Evolutionary conservation across 257 asterid genomes (phyloP).

Genomic region (Solanum etuberosum): DNA sequence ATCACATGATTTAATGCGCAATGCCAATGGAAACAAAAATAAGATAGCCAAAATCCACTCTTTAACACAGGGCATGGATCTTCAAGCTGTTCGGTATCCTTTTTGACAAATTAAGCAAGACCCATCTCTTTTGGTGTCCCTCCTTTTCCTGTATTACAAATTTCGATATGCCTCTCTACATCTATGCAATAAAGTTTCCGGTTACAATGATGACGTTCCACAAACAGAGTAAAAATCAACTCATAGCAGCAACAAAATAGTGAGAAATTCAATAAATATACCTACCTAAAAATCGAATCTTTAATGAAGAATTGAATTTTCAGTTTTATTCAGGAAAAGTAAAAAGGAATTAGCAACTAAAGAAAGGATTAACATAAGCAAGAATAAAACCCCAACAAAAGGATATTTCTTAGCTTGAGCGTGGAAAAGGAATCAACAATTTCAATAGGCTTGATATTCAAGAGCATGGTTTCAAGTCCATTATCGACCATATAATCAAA

Average conservation of each 20-base stretch:
- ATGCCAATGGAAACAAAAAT: background rate
- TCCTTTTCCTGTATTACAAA: background rate
- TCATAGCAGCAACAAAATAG: background rate
- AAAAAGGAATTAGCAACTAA: background rate
- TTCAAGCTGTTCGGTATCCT: background rate
- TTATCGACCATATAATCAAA: conserved; percentile 60
- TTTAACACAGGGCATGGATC: background rate
- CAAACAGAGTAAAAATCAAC: background rate
- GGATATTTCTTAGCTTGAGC: conserved; percentile 76
- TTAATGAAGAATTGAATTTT: background rate
- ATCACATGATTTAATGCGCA: background rate
- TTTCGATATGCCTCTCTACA: background rate
- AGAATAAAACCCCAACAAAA: conserved; percentile 1
- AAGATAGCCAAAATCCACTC: background rate
- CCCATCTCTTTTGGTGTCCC: background rate
- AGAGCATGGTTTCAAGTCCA: conserved; percentile 52
- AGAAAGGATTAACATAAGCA: background rate
- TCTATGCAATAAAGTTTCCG: background rate
- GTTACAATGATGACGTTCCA: background rate
- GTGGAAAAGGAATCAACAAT: conserved; percentile 33
- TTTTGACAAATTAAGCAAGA: background rate
- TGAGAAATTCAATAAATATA: background rate
- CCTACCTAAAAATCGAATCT: background rate
- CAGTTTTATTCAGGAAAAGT: background rate
- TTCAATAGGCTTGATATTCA: conserved; percentile 49